Evolutionary conservation across 2,329 filamentous ascomycete species (phyloP).

Genomic region (Rasamsonia emersonii): DNA sequence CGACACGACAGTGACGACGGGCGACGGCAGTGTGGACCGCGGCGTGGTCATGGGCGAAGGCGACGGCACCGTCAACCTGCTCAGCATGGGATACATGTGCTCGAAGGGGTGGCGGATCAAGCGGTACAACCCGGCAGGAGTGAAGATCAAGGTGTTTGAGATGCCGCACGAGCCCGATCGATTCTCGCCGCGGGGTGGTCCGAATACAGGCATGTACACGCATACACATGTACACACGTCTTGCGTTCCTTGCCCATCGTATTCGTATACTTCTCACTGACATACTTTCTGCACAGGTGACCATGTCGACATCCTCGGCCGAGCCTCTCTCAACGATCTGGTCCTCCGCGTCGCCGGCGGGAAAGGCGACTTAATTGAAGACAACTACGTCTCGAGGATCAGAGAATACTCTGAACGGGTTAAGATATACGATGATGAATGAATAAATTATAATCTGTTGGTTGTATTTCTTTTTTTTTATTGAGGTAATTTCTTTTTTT

Average conservation of each 20-base stretch:
- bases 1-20: constrained; percentile 41
- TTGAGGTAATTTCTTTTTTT: constrained; percentile 2
- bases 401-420: constrained; percentile 73
- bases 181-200: constrained; percentile 70
- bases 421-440: constrained; percentile 62
- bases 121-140: constrained; percentile 80
- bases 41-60: constrained; percentile 95
- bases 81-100: constrained; percentile 95
- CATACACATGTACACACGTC: background rate
- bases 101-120: constrained; percentile 89
- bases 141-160: constrained; percentile 76
- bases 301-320: constrained; percentile 90
- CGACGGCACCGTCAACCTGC: constrained; percentile 88
- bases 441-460: background rate
- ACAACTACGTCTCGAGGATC: constrained; percentile 75
- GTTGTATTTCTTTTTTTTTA: constrained; percentile 1
- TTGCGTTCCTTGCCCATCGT: constrained; percentile 47
- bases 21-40: constrained; percentile 53
- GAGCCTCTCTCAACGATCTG: constrained; percentile 82
- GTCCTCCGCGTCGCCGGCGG: constrained; percentile 81
- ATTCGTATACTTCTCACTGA: too few species aligned
- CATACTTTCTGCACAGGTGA: constrained; percentile 55
- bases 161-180: constrained; percentile 95
- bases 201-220: constrained; percentile 52
- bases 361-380: constrained; percentile 67